A percentile compares a stretch with the other conserved stretches of the same genome.
Conservation (phyloP, 169 alveolate genomes). For the Plasmodium billcollinsi region DNA sequence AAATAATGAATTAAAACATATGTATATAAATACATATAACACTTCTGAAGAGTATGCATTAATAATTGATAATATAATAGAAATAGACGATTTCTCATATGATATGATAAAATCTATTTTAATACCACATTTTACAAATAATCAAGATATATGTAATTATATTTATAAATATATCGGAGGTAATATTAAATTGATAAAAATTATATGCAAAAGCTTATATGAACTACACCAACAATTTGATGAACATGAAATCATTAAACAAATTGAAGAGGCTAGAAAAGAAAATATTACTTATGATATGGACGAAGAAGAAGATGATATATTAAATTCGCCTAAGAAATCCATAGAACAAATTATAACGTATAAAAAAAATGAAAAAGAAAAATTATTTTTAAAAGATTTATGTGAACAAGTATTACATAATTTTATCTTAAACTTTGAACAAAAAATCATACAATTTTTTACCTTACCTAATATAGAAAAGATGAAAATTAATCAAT, state of each 20-base stretch:
- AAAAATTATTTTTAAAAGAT: conserved; percentile 51
- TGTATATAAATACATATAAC: neutral
- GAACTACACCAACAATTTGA: conserved; percentile 15
- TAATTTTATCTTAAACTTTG: conserved; percentile 45
- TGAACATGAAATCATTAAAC: conserved; percentile 15
- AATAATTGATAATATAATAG: conserved; percentile 24
- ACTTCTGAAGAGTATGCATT: conserved; percentile 14
- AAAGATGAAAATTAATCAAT: neutral
- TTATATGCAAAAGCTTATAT: conserved; percentile 27
- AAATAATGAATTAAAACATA: neutral
- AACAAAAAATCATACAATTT: conserved; percentile 20
- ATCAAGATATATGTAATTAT: conserved; percentile 31
- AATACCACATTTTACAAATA: conserved; percentile 24
- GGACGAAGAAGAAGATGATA: conserved; percentile 40
- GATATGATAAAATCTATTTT: conserved; percentile 48
- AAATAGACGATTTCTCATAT: conserved; percentile 40
- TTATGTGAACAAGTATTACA: conserved; percentile 33
- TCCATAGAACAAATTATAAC: conserved; percentile 28
- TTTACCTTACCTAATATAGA: conserved; percentile 38
- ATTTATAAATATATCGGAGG: conserved; percentile 46
- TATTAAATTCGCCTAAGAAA: neutral
- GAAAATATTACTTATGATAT: conserved; percentile 48
- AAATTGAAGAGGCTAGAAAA: conserved; percentile 45
- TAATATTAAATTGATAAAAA: conserved; percentile 24
- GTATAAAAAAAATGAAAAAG: conserved; percentile 28